Conservation (phyloP, 164 flowering plant genomes). For the Tetrastigma voinierianum region DNA sequence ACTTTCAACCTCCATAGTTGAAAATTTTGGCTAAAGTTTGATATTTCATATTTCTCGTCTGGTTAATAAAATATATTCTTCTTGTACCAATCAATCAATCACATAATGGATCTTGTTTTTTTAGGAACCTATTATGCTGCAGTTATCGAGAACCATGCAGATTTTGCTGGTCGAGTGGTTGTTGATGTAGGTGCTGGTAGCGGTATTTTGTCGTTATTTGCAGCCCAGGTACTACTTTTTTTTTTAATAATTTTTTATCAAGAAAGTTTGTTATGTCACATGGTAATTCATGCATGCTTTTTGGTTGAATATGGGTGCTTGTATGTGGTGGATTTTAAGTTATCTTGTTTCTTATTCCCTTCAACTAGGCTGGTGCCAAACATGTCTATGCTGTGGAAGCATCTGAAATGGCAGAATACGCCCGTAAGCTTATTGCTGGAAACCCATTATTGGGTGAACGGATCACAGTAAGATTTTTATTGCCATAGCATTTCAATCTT, state of each 20-base stretch:
- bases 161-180: constrained; percentile 84
- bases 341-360: neutral
- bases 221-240: constrained; percentile 74
- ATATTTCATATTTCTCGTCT: neutral
- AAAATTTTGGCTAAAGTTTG: neutral
- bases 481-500: neutral
- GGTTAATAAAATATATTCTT: neutral
- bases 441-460: constrained; percentile 70
- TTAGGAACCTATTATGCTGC: constrained; percentile 96
- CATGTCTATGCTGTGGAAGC: constrained; percentile 99
- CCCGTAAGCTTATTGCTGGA: constrained; percentile 84
- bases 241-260: neutral
- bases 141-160: constrained; percentile 85
- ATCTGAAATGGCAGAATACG: constrained; percentile 99
- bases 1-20: neutral
- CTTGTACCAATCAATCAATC: neutral
- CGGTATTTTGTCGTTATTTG: constrained; percentile 97
- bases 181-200: constrained; percentile 99
- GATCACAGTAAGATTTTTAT: constrained; percentile 60
- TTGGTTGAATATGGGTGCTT: neutral
- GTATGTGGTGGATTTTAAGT: neutral
- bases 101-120: constrained; percentile 11
- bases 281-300: neutral
- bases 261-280: neutral
- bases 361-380: constrained; percentile 87